Evolutionary conservation across 306 rosid genomes (phyloP).

Genomic region (Castanea crenata): DNA sequence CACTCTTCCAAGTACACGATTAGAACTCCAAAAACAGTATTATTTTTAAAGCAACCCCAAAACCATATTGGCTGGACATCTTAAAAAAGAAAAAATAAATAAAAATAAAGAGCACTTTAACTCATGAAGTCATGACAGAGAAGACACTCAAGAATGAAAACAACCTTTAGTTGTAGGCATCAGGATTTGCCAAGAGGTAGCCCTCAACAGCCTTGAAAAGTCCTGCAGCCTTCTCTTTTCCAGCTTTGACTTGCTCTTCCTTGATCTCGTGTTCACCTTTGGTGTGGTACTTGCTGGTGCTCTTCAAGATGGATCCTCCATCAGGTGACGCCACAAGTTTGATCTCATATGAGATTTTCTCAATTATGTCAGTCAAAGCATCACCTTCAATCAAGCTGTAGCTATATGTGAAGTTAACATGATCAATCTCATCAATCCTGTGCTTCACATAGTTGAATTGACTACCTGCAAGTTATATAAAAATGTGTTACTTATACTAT

Average conservation of each 20-base stretch:
- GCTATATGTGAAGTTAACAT: conserved; percentile 11
- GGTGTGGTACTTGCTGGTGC: conserved; percentile 13
- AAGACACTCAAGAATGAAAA: not conserved
- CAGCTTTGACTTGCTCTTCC: not conserved
- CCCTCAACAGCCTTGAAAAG: not conserved
- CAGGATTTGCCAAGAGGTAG: not conserved
- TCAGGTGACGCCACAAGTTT: conserved; percentile 24
- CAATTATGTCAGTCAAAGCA: conserved; percentile 9
- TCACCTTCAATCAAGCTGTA: conserved; percentile 32
- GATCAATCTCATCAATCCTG: conserved; percentile 25
- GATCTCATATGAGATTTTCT: conserved; percentile 31
- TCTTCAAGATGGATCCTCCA: conserved; percentile 36
- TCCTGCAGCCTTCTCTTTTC: not conserved
- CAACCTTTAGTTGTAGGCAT: not conserved
- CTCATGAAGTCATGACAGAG: not conserved
- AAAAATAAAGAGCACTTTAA: too few species aligned
- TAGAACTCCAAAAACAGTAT: too few species aligned
- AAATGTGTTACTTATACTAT: not conserved
- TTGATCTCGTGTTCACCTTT: not conserved
- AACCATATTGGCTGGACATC: too few species aligned
- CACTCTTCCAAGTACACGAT: too few species aligned
- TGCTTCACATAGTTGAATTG: conserved; percentile 9
- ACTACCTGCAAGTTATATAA: not conserved
- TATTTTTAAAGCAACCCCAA: too few species aligned
- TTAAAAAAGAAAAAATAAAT: not conserved